Percentiles rank a stretch among this genome's conserved stretches.
Evolutionary conservation across 768 basidiomycete genomes (phyloP).

Genomic region (Ephemerocybe angulata): DNA sequence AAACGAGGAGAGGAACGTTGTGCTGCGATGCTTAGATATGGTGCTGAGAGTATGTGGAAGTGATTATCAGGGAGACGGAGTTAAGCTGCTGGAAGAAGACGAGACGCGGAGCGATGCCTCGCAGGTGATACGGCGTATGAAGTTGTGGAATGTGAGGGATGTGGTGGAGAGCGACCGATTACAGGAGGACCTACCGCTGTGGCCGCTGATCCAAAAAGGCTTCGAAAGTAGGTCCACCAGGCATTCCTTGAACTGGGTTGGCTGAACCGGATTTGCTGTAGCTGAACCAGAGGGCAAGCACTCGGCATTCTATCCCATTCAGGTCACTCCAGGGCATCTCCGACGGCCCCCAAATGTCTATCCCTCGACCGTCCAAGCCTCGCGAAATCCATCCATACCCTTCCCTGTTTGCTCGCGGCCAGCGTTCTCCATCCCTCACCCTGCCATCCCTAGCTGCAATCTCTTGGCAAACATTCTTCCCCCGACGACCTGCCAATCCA

Average conservation of each 20-base stretch:
- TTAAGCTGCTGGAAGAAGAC: not conserved
- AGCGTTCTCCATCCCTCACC: not conserved
- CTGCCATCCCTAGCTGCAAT: not conserved
- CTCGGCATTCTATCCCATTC: not conserved
- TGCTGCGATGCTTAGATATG: not conserved
- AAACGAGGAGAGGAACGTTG: not conserved
- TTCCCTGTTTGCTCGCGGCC: not conserved
- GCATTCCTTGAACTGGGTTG: too few relatives aligned
- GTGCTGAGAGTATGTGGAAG: not conserved
- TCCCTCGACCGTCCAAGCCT: not conserved
- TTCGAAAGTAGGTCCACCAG: not conserved
- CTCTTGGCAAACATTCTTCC: not conserved
- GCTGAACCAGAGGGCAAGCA: not conserved
- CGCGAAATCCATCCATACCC: not conserved
- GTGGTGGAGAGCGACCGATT: not conserved
- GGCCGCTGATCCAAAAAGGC: constrained; percentile 1
- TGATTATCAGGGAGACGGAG: not conserved
- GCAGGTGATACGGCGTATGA: not conserved
- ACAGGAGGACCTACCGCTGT: not conserved
- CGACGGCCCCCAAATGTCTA: not conserved
- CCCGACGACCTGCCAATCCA: not conserved
- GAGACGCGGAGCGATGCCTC: not conserved
- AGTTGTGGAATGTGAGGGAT: not conserved
- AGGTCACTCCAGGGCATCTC: not conserved
- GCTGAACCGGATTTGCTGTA: too few relatives aligned